phyloP scores from a whole-genome alignment of 1,139 yeast genomes.

The Hyphopichia pseudoburtonii region DNA sequence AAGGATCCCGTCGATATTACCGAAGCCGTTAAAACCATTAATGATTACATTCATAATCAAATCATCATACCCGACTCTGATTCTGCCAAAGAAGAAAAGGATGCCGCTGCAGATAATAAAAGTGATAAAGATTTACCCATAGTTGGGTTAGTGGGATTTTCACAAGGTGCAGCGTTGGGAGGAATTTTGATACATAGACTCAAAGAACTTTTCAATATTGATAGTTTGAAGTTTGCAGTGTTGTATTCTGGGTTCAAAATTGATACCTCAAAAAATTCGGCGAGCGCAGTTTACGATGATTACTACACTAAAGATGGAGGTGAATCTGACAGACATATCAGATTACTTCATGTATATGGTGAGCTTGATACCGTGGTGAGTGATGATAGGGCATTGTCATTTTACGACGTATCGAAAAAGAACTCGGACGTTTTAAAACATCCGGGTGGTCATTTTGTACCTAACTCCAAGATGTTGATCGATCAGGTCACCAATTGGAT shows the following conservation, averaged over 20 bases:
- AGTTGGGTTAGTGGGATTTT: conserved; percentile 44
- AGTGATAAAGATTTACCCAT: conserved; percentile 31
- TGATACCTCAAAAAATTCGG: conserved; percentile 42
- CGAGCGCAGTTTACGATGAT: conserved; percentile 22
- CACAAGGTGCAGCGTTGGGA: conserved; percentile 55
- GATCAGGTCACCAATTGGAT: conserved; percentile 62
- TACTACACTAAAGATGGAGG: conserved; percentile 32
- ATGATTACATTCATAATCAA: conserved; percentile 30
- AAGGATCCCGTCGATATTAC: conserved; percentile 26
- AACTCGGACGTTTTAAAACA: conserved; percentile 56
- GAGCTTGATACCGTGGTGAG: conserved; percentile 86
- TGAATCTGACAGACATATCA: conserved; percentile 24
- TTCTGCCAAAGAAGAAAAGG: conserved; percentile 14
- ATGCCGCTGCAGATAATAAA: conserved; percentile 14
- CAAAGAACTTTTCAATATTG: conserved; percentile 24
- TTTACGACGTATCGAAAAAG: conserved; percentile 54
- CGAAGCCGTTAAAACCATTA: conserved; percentile 29
- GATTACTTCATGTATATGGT: conserved; percentile 74
- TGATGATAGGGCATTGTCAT: conserved; percentile 61
- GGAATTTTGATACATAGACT: conserved; percentile 38
- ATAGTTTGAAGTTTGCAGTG: conserved; percentile 64
- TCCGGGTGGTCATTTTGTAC: conserved; percentile 88
- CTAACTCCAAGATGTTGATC: conserved; percentile 63
- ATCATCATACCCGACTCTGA: conserved; percentile 33
- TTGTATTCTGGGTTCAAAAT: conserved; percentile 77